Conservation (phyloP, 805 yeast species). For the Nakazawaea pomicola region DNA sequence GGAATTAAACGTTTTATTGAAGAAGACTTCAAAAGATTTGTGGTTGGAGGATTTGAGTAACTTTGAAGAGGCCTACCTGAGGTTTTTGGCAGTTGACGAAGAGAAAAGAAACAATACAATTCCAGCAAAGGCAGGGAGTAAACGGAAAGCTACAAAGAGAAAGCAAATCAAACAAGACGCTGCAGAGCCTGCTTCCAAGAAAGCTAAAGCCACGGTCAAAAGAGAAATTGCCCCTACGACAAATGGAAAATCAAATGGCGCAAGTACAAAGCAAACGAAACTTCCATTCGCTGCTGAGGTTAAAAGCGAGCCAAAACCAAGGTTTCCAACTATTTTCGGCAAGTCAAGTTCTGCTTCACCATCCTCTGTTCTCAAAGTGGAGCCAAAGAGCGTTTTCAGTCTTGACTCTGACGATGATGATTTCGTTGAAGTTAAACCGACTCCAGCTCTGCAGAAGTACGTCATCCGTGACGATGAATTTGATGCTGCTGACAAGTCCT, state of each 20-base stretch:
- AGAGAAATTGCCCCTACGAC: slow-evolving; percentile 9
- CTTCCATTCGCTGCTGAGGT: slow-evolving; percentile 13
- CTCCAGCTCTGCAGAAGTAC: not conserved
- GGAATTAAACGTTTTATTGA: slow-evolving; percentile 62
- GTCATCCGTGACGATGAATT: slow-evolving; percentile 11
- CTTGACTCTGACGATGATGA: slow-evolving; percentile 13
- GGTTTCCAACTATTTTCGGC: slow-evolving; percentile 33
- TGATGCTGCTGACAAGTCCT: slow-evolving; percentile 11
- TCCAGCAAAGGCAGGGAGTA: slow-evolving; percentile 39
- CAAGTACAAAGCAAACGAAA: slow-evolving; percentile 16
- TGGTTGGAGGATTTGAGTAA: slow-evolving; percentile 83
- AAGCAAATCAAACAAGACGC: slow-evolving; percentile 21
- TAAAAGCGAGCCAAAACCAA: slow-evolving; percentile 14
- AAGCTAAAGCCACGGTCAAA: slow-evolving; percentile 17
- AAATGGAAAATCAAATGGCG: slow-evolving; percentile 6
- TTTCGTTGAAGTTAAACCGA: slow-evolving; percentile 6
- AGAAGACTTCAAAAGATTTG: slow-evolving; percentile 74
- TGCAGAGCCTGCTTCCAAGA: slow-evolving; percentile 13
- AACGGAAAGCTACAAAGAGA: slow-evolving; percentile 29
- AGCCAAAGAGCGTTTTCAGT: slow-evolving; percentile 9
- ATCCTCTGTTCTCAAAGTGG: not conserved
- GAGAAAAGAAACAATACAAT: slow-evolving; percentile 48
- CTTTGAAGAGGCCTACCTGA: slow-evolving; percentile 61
- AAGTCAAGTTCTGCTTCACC: slow-evolving; percentile 19
- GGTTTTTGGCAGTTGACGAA: slow-evolving; percentile 62